Evolutionary conservation across 208 protist species (phyloP).

Genomic region (Leishmania martiniquensis): DNA sequence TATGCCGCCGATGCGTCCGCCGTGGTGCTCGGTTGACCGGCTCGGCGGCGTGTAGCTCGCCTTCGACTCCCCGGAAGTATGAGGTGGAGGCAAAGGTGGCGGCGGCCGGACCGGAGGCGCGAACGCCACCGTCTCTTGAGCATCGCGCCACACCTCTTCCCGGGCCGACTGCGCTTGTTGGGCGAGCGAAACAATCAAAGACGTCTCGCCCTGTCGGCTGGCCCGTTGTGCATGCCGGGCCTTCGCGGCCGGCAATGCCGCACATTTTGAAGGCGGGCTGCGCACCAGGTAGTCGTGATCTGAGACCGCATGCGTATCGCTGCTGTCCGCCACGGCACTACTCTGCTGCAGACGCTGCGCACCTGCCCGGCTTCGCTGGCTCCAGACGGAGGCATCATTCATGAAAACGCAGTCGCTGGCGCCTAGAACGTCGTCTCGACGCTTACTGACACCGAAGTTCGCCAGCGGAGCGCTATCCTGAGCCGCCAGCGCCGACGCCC

Average conservation of each 20-base stretch:
- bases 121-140: not conserved
- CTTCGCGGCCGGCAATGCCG: not conserved
- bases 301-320: not conserved
- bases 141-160: constrained; percentile 26
- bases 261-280: constrained; percentile 10
- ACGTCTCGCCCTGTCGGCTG: constrained; percentile 10
- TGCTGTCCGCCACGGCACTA: not conserved
- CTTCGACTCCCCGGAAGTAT: not conserved
- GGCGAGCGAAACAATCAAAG: constrained; percentile 10
- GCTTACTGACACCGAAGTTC: not conserved
- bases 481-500: not conserved
- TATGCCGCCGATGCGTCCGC: not conserved
- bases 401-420: not conserved
- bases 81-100: not conserved
- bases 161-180: constrained; percentile 10
- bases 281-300: constrained; percentile 12
- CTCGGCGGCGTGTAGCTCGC: not conserved
- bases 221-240: constrained; percentile 4
- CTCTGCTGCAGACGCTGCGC: not conserved
- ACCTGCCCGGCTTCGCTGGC: not conserved
- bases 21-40: not conserved
- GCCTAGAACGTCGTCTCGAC: not conserved
- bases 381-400: not conserved
- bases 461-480: not conserved
- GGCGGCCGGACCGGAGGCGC: not conserved